Percentiles rank a stretch among this genome's conserved stretches.
phyloP scores from a whole-genome alignment of 2,329 filamentous ascomycete species.

The Phaeoacremonium minimum region DNA sequence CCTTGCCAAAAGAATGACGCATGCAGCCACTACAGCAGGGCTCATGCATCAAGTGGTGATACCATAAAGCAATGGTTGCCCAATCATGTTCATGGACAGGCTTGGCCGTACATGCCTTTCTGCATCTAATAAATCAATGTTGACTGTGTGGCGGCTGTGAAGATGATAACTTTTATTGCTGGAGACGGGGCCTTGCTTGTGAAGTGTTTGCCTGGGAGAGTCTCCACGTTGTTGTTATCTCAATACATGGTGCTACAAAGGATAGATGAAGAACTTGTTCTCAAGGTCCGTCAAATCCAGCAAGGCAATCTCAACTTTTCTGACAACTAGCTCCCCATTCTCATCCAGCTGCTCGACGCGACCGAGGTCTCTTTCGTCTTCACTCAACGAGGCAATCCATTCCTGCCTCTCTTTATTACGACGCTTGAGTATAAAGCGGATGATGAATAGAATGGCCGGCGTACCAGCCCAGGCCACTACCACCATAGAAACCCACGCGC shows the following conservation, averaged over 20 bases:
- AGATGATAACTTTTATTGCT: no score
- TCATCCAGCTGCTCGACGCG: slow-evolving; percentile 23
- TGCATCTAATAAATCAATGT: no score
- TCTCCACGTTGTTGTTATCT: no score
- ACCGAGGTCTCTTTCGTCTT: slow-evolving; percentile 4
- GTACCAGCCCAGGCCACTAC: slow-evolving; percentile 27
- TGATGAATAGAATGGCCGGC: slow-evolving; percentile 25
- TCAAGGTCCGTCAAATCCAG: slow-evolving; percentile 33
- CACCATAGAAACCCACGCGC: slow-evolving; percentile 24
- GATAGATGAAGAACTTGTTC: slow-evolving; percentile 32
- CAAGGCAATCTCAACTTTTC: slow-evolving; percentile 27
- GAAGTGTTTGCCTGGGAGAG: no score
- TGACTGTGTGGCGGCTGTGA: no score
- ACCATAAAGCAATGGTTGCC: no score
- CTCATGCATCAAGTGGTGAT: no score
- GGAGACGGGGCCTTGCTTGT: no score
- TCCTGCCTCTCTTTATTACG: slow-evolving; percentile 22
- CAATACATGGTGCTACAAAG: slow-evolving; percentile 12
- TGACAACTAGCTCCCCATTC: slow-evolving; percentile 18
- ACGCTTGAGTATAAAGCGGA: slow-evolving; percentile 22
- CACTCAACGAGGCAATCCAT: slow-evolving; percentile 17
- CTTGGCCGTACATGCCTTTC: no score
- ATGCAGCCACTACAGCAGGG: no score
- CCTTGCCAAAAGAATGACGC: no score
- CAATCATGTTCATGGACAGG: no score